These are phyloP conservation scores for Rickenella mellea DNA, from an alignment of 768 basidiomycete genomes.

Conservation along the genomic window DNA sequence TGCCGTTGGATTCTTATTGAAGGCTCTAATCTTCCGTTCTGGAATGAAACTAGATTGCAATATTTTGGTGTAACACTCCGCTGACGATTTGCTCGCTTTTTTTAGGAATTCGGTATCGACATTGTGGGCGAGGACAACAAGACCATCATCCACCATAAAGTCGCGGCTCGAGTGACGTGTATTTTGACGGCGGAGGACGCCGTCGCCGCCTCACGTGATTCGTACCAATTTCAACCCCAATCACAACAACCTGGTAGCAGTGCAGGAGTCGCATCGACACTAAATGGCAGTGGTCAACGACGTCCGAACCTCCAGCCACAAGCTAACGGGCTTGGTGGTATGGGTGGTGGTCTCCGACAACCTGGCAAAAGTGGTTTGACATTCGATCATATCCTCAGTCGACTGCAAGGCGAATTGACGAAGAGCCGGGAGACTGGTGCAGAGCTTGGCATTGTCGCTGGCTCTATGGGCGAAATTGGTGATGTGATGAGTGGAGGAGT, in stretches of 20 bases:
- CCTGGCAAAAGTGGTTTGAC: conserved; percentile 81
- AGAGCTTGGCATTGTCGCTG: conserved; percentile 69
- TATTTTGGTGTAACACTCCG: not conserved
- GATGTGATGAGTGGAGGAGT: conserved; percentile 76
- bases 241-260: too few relatives aligned
- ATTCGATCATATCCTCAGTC: conserved; percentile 85
- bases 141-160: conserved; percentile 97
- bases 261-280: conserved; percentile 15
- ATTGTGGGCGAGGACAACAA: conserved; percentile 98
- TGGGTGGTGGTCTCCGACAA: conserved; percentile 60
- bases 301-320: conserved; percentile 38
- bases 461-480: conserved; percentile 82
- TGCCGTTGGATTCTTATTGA: too few relatives aligned
- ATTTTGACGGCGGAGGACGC: conserved; percentile 83
- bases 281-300: conserved; percentile 35
- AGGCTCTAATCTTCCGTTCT: too few relatives aligned
- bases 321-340: conserved; percentile 65
- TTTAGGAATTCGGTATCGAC: conserved; percentile 96
- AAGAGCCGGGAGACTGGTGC: conserved; percentile 90
- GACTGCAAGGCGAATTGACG: conserved; percentile 88
- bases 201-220: conserved; percentile 58
- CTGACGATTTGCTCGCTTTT: too few relatives aligned
- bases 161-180: conserved; percentile 88
- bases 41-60: too few relatives aligned
- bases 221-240: conserved; percentile 26